These are phyloP conservation scores for Fusarium sp. DNA, from an alignment of 2,329 filamentous ascomycete species.

Conservation along the genomic window DNA sequence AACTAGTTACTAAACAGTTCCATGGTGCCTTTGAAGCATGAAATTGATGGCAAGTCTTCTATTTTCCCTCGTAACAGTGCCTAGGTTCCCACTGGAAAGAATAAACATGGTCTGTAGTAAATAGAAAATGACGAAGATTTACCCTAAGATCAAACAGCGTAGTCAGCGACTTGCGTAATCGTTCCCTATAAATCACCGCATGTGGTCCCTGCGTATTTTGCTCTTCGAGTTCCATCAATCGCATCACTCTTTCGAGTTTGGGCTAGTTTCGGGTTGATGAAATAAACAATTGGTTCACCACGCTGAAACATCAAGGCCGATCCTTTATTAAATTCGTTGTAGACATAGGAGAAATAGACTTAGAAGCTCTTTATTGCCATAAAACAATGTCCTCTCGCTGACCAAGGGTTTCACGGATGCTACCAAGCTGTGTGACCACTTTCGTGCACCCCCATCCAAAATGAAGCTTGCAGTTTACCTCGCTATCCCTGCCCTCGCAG, in stretches of 20 bases:
- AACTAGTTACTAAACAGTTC: not conserved
- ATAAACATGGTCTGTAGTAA: not conserved
- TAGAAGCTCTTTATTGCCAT: not conserved
- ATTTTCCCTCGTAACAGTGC: too few species aligned
- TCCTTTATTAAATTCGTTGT: not conserved
- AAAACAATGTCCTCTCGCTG: not conserved
- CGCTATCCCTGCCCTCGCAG: not conserved
- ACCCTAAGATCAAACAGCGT: not conserved
- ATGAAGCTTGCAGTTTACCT: constrained; percentile 5
- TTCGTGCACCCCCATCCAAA: not conserved
- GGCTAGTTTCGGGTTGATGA: constrained; percentile 1
- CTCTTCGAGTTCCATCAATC: not conserved
- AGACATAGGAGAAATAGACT: not conserved
- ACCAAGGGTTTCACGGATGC: too few species aligned
- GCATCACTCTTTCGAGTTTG: not conserved
- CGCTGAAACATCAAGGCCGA: not conserved
- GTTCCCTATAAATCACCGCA: too few species aligned
- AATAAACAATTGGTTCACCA: not conserved
- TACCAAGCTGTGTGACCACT: too few species aligned
- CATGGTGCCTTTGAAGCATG: not conserved
- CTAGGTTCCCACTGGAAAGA: not conserved
- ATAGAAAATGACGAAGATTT: not conserved
- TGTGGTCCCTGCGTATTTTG: not conserved
- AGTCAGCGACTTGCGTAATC: not conserved
- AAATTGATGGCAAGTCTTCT: not conserved